A percentile compares a stretch with the other conserved stretches of the same genome.
phyloP scores from a whole-genome alignment of 192 early-diverging fungal species.

The Thamnidium elegans region DNA sequence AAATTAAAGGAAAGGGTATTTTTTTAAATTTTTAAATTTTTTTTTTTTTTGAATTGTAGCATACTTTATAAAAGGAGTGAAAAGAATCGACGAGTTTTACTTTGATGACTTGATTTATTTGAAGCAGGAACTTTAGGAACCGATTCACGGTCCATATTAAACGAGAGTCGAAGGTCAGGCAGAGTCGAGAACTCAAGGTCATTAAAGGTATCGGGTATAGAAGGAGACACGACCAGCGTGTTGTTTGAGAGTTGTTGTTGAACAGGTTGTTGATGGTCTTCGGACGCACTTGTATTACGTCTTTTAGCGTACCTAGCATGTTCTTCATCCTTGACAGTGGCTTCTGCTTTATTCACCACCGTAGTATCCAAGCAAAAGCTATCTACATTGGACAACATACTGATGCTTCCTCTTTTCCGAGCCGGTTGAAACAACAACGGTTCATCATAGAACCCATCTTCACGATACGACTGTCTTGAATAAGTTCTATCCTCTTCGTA shows the following conservation, averaged over 20 bases:
- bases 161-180: constrained; percentile 20
- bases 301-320: constrained; percentile 13
- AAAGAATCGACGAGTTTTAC: constrained; percentile 20
- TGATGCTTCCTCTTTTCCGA: constrained; percentile 34
- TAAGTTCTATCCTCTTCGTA: neutral
- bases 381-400: constrained; percentile 34
- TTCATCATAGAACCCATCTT: neutral
- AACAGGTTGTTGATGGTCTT: neutral
- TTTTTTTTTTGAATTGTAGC: no score
- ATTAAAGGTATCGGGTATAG: neutral
- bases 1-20: no score
- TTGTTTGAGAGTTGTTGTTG: neutral
- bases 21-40: no score
- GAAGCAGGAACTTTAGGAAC: constrained; percentile 1
- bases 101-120: constrained; percentile 5
- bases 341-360: neutral
- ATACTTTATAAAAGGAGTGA: constrained; percentile 25
- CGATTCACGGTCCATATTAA: constrained; percentile 10
- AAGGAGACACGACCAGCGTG: neutral
- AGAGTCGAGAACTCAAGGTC: constrained; percentile 16
- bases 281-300: constrained; percentile 17
- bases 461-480: neutral
- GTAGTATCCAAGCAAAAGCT: constrained; percentile 12
- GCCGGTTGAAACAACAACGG: constrained; percentile 15
- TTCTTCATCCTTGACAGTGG: constrained; percentile 1